Evolutionary conservation across 225 moss, liverwort and hornwort genomes (phyloP).

Genomic region (Thuidium tamariscinum): DNA sequence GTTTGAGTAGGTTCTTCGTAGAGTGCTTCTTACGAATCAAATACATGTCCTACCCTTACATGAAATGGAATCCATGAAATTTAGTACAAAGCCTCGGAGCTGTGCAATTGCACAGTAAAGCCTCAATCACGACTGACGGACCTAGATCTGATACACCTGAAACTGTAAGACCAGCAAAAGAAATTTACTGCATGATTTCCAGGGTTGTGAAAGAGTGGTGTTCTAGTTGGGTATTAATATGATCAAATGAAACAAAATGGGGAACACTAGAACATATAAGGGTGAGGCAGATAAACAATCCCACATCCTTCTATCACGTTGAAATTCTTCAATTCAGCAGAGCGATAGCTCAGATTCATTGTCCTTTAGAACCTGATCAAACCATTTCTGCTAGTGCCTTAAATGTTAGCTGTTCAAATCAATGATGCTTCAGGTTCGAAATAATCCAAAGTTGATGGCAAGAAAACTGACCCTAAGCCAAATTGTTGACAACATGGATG

Average conservation of each 20-base stretch:
- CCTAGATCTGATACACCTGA: neutral
- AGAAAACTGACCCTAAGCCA: neutral
- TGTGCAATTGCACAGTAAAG: neutral
- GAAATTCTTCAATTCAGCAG: neutral
- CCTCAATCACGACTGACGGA: no score
- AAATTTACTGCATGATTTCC: neutral
- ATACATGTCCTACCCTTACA: neutral
- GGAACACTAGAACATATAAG: no score
- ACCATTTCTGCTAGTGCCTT: neutral
- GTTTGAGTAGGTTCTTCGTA: neutral
- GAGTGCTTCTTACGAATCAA: neutral
- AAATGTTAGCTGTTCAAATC: neutral
- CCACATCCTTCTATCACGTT: neutral
- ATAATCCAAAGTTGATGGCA: neutral
- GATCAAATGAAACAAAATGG: neutral
- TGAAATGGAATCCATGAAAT: neutral
- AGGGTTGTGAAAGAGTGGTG: neutral
- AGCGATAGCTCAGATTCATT: no score
- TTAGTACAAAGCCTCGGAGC: neutral
- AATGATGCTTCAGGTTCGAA: neutral
- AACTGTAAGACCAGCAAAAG: neutral
- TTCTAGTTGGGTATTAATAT: neutral
- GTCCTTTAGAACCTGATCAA: neutral
- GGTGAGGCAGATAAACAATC: neutral
- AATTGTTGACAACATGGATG: neutral